Evolutionary conservation across 768 basidiomycete genomes (phyloP), one percentile per base, ranked within the genome.

Genomic region (Boletus tomentosulus): DNA sequence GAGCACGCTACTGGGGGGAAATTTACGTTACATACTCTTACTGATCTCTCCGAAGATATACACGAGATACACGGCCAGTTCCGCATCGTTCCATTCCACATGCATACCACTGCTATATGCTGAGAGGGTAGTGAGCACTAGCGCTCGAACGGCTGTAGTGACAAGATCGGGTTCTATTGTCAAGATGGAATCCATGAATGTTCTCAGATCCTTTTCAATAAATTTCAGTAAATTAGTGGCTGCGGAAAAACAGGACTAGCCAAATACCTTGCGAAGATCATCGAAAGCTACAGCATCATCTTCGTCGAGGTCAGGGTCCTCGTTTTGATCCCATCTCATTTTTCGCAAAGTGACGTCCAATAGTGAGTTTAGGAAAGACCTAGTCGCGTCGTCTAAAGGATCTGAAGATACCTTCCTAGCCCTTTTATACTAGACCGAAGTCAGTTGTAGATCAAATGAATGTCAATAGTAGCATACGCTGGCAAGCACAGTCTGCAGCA

Each of bases 21-120:
- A 48, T 24, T 39, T 8, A 28, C 38, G 38, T 46, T 19, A 66
- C 86, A 48, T 54, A 93, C 95, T 83, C 76, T 92, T 96, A 69
- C 84, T 85, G 60, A 96, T 83, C 68, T 97, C 94, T 41, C 96
- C 96, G 62, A 91, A 98, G 33, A 96, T 89, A 65, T 85, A 98
- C 10, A 98, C 85, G 25, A 98, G 78, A 68, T 93, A 93, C n/a
- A 96, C 75, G 1, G 91, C 93, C 19, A 98, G 78, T 69, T 99
- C 97, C 3, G 89, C 92, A 58, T 95, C 87, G 61, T 92, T 85
- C 97, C 97, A 98, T 55, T 88, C 81, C 34, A 97, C 70, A 16
- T 76, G 66, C 0, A 80, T 69, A 0, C 88, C 83, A 55, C 74
- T 85, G 33, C 63, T 56, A 61, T 86, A 89, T 1, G 83, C 78